Conservation (phyloP, 345 rosid species). For the Acer campestre region DNA sequence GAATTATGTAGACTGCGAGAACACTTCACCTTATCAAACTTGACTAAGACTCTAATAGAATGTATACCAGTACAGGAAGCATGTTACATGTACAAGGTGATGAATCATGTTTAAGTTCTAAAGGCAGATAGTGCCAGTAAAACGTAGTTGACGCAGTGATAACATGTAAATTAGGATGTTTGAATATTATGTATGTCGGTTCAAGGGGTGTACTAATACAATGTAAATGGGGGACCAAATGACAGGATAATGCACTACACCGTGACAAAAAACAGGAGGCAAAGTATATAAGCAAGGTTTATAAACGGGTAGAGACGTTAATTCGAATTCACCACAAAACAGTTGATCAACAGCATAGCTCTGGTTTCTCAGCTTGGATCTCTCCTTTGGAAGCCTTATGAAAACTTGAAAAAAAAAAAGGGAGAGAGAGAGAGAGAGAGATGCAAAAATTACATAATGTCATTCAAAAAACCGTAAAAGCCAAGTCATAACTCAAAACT, state of each 20-base stretch:
- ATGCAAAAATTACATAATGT: no score
- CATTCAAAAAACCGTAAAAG: neutral
- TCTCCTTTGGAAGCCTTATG: neutral
- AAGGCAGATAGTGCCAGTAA: neutral
- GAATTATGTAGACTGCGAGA: no score
- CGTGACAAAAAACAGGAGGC: neutral
- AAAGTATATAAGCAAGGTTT: neutral
- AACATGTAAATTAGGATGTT: neutral
- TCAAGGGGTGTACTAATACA: neutral
- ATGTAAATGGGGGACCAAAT: neutral
- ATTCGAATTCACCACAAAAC: neutral
- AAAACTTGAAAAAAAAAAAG: neutral
- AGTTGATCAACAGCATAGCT: neutral
- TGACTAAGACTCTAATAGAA: no score
- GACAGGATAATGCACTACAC: neutral
- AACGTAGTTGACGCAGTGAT: neutral
- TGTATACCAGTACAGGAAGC: neutral
- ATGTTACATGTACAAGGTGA: neutral
- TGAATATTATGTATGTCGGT: neutral
- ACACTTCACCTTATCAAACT: no score
- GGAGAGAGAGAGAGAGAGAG: neutral
- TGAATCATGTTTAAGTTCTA: neutral
- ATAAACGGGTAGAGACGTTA: neutral
- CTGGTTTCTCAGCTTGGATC: neutral
- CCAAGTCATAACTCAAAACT: slow-evolving; percentile 71